Conservation (phyloP, 768 basidiomycete species). For the Sistotremastrum niveocremeum region DNA sequence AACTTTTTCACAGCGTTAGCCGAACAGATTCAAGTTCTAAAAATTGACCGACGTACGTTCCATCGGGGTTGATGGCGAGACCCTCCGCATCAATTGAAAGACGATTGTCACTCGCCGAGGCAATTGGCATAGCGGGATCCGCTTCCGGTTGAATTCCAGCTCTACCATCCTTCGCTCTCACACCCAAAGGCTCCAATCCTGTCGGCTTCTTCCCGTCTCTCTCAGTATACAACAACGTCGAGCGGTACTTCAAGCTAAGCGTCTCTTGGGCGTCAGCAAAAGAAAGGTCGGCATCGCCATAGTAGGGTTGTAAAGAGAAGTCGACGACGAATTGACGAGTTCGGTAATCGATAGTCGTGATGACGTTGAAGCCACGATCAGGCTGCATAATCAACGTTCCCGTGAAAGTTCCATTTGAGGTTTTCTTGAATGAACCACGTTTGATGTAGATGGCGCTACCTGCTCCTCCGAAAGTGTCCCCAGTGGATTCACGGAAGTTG, state of each 20-base stretch:
- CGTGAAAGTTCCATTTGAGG: conserved; percentile 25
- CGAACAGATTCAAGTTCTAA: not conserved
- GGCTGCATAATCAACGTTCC: conserved; percentile 44
- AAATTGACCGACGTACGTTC: conserved; percentile 27
- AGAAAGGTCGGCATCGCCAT: conserved; percentile 26
- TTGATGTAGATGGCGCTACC: conserved; percentile 51
- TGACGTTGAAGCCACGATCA: conserved; percentile 47
- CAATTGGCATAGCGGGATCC: conserved; percentile 32
- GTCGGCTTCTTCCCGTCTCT: conserved; percentile 31
- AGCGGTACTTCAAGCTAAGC: conserved; percentile 33
- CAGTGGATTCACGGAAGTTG: conserved; percentile 40
- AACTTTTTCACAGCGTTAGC: conserved; percentile 19
- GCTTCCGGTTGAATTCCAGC: conserved; percentile 10
- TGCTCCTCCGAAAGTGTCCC: conserved; percentile 47
- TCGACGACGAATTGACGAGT: conserved; percentile 47
- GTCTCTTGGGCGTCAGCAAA: conserved; percentile 40
- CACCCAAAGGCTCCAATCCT: conserved; percentile 39
- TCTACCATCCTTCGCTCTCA: conserved; percentile 26
- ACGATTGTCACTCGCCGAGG: conserved; percentile 27
- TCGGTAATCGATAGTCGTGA: conserved; percentile 45
- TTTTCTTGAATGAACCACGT: conserved; percentile 28
- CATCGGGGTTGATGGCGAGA: conserved; percentile 41
- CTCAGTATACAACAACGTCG: conserved; percentile 38
- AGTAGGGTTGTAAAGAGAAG: conserved; percentile 47
- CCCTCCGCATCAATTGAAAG: conserved; percentile 48